Evolutionary conservation across 805 yeast species (phyloP), one percentile per base, ranked within the genome.

Genomic region (Candida taoyuanica): DNA sequence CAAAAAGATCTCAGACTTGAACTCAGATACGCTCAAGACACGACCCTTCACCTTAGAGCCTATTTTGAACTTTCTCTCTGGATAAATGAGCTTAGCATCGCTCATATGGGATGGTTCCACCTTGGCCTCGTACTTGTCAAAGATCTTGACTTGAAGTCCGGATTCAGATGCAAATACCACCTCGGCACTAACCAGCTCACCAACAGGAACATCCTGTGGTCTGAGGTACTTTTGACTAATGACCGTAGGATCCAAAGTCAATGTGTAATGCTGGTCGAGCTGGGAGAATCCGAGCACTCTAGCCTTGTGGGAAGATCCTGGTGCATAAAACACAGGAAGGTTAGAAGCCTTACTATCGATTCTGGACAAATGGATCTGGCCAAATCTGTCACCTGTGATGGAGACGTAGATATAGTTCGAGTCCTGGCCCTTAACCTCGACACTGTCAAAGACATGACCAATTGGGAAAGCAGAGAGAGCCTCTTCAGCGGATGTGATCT

Each of bases 31-130:
- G 37, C 63, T 69, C 48, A 86, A 60, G 11, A 87, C 73, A 63
- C 95, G 76, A 45, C 81, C 93, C 51, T 73, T 83, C 21, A 86
- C 85, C 49, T 80, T 83, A 30, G 82, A 67, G 9, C 96, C 98
- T 31, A 81, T 78, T 61, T 85, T 85, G 70, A 81, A 91, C 54
- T 87, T 86, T 67, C 93, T 76, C 63, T 93, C 98, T 5, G 98
- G 98, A 55, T 91, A 82, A 3, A 78, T 76, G 46, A 91, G 68
- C 56, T 78, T 81, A 41, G 84, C 72, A 60, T 93, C 99, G 49
- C 95, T 81, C 60, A 93, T 74, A 52, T 91, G 96, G 18, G 65
- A 55, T 19, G 77, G 68, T 12, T 85, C 81, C 20, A 86, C 98
- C 46, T 73, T 64, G 5, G 87, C 98, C 30, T 73, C 79, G 48